Evolutionary conservation across 768 basidiomycete species (phyloP), one percentile per base, ranked within the genome.

Genomic region (Suillus discolor): DNA sequence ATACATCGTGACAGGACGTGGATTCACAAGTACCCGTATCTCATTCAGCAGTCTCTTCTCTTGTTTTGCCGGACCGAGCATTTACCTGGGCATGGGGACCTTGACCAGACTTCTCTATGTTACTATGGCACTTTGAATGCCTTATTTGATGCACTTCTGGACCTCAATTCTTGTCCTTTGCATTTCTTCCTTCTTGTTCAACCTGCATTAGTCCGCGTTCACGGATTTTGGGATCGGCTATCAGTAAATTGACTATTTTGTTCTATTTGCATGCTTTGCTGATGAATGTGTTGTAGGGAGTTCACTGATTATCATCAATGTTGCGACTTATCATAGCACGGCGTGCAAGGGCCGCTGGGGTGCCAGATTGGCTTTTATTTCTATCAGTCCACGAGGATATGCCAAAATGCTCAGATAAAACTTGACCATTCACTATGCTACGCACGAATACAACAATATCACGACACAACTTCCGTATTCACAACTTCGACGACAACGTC

Each of bases 201-300:
- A 99, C 76, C 97, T 97, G 20, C 97, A 99, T 78, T 97, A 99
- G 79, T 99, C 99, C 81, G 93, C 93, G n/a, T 91, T 95, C 78
- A 87, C 95, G 44, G 97, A 99, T 78, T 99, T 96, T 79, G 87
- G 99, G 77, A 93, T 99, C 74, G 97, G 99, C 79, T 95, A 95
- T 72, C 84, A 91, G 91, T 91, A 73, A 72, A 87, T 78, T 16
- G 23, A 18, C 62, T 45, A 18, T 38, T 15, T 36, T 41, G 4
- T 16, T 38, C 54, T 16, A 4, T 23, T 28, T 39, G 0, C 3
- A 12, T 4, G 3, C 5, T n/a, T 28, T 39, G 11, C 44, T 44
- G 16, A 41, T 61, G 12, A 4, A 3, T 31, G 28, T 8, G 6
- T 54, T 79, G 72, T 74, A 94, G 97, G 71, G 97, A 99, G 81